Base-by-base conservation (phyloP, 495 filamentous ascomycete species). In the Pyrenopolyporus hunteri region DNA sequence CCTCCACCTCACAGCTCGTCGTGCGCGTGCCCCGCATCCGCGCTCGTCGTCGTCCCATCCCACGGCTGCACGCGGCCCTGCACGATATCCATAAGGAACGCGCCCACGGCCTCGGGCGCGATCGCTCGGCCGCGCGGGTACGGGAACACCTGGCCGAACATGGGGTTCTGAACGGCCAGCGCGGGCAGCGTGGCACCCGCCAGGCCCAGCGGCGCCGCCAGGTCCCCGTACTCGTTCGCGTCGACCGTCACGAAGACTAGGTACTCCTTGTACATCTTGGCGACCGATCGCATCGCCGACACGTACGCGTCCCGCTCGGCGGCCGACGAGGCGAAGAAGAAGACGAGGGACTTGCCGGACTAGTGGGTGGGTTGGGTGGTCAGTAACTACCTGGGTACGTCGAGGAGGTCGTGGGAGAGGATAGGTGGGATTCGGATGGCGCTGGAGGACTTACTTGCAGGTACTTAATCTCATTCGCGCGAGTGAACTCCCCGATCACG, bases 191-290 rank as follows among this genome's bases (percentile, higher is more conserved):
- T 23, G 16, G 58, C 67, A 1, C 43, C 36, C 6, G 40, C 33
- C 29, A 81, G 36, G 5, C 78, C 78, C 36, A 81, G 61, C 33
- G 69, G 68, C 22, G 59, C 63, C 0, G 70, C 68, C 48, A 81
- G 79, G 11, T 81, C 75, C 9, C 68, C 67, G 61, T 81, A 82
- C 52, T 83, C 80, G 6, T 67, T 36, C 1, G 74, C 70, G 48
- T 80, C 76, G 0, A 79, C 75, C 9, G 77, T 78, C 5, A 75
- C 75, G 52, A 83, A 80, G 44, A 52, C 69, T 6, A 82, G 63
- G 33, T 78, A 81, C 3, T 82, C 75, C 29, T 66, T 46, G 63
- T 80, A 81, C 64, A 78, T 80, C 57, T 75, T 76, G 3, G 80
- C 80, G 0, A 82, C 57, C 0, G 75, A 73, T 1, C 70, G 68